Percentiles rank a stretch among this genome's conserved stretches.
Evolutionary conservation across 352 stramenopile genomes (phyloP).

Genomic region (Globisporangium alternatum): DNA sequence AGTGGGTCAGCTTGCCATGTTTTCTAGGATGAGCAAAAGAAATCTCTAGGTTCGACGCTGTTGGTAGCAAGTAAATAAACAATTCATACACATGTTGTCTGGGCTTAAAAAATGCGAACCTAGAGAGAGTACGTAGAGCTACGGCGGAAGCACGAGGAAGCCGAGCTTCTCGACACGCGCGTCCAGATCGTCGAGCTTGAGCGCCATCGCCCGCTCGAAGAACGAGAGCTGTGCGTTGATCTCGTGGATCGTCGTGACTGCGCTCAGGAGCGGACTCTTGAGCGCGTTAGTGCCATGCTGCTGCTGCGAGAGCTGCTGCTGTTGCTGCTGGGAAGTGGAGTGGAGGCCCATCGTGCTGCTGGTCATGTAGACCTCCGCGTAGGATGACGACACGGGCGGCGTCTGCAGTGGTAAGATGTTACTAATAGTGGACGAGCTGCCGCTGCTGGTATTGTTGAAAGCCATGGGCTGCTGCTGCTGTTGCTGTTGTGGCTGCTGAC

Average conservation of each 20-base stretch:
- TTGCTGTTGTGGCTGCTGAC: neutral
- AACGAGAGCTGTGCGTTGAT: constrained; percentile 42
- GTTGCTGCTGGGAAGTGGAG: constrained; percentile 4
- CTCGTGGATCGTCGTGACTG: constrained; percentile 32
- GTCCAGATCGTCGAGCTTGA: constrained; percentile 66
- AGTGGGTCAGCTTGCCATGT: neutral
- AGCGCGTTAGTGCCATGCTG: constrained; percentile 1
- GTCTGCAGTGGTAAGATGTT: neutral
- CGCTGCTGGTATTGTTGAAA: neutral
- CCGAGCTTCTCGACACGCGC: constrained; percentile 59
- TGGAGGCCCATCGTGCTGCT: constrained; percentile 11
- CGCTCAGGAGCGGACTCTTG: constrained; percentile 26
- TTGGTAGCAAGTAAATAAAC: neutral
- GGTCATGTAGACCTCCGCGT: constrained; percentile 38
- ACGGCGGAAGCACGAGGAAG: constrained; percentile 34
- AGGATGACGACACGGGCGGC: neutral
- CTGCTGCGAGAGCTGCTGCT: neutral
- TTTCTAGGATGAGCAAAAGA: neutral
- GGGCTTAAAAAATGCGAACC: neutral
- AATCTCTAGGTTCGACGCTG: neutral
- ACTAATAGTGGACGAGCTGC: neutral
- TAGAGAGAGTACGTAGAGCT: neutral
- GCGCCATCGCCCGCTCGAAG: constrained; percentile 49
- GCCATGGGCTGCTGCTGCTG: neutral
- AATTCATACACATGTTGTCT: neutral